Percentiles rank a stretch among this genome's conserved stretches.
phyloP scores from a whole-genome alignment of 2,329 filamentous ascomycete species.

The Aspergillus uvarum region DNA sequence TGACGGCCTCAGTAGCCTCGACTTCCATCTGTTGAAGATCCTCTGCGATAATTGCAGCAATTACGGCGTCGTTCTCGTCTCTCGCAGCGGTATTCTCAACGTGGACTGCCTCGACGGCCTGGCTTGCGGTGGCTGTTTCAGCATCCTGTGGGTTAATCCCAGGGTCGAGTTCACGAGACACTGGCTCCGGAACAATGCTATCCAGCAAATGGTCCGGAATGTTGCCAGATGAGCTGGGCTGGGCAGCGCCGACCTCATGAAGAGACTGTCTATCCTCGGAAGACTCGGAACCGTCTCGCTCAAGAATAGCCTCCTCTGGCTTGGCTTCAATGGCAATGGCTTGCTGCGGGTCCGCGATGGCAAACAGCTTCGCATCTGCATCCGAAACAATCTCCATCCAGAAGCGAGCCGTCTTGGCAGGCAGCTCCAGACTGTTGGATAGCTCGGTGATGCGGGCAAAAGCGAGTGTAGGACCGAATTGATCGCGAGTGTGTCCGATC shows the following conservation, averaged over 20 bases:
- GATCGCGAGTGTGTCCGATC: conserved; percentile 36
- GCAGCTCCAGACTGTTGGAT: conserved; percentile 28
- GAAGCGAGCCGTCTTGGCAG: conserved; percentile 32
- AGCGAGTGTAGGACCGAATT: conserved; percentile 34
- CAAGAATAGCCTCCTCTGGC: conserved; percentile 30
- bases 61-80: conserved; percentile 26
- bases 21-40: conserved; percentile 28
- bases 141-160: neutral
- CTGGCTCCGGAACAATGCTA: neutral
- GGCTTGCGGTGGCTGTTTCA: neutral
- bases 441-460: conserved; percentile 38
- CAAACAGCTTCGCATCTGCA: conserved; percentile 38
- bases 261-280: conserved; percentile 20
- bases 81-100: neutral
- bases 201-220: conserved; percentile 4
- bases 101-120: neutral
- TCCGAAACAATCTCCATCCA: conserved; percentile 43
- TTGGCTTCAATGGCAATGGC: conserved; percentile 28
- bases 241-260: conserved; percentile 22
- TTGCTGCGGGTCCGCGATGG: conserved; percentile 35
- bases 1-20: conserved; percentile 13
- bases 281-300: conserved; percentile 27
- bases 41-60: conserved; percentile 32
- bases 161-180: neutral
- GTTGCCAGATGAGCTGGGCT: conserved; percentile 31